A percentile compares a stretch with the other conserved stretches of the same genome.
Evolutionary conservation across 805 yeast genomes (phyloP).

Genomic region (Dipodascus geniculatus): DNA sequence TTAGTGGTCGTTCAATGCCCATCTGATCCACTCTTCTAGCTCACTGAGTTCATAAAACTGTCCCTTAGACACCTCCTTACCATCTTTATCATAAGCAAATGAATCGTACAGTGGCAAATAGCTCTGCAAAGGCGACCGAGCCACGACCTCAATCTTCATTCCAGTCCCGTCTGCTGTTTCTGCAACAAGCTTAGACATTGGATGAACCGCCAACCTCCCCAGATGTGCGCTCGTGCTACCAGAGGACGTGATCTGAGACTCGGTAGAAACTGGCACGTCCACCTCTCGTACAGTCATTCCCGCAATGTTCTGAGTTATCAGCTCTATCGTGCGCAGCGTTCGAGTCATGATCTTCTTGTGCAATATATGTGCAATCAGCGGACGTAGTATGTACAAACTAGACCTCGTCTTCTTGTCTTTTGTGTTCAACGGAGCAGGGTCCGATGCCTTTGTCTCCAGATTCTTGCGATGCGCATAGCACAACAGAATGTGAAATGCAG

Average conservation of each 20-base stretch:
- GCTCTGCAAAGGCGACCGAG: constrained; percentile 17
- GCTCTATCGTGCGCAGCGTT: constrained; percentile 13
- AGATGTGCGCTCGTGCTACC: constrained; percentile 8
- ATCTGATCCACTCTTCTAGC: constrained; percentile 26
- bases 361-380: constrained; percentile 24
- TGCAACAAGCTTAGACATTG: constrained; percentile 11
- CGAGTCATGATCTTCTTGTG: constrained; percentile 17
- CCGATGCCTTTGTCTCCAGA: constrained; percentile 23
- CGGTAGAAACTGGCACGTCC: constrained; percentile 5
- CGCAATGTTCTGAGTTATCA: constrained; percentile 13
- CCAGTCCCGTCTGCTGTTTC: constrained; percentile 4
- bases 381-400: constrained; percentile 18
- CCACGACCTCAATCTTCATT: constrained; percentile 12
- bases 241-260: not conserved
- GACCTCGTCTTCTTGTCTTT: constrained; percentile 7
- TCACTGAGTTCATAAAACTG: constrained; percentile 24
- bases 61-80: constrained; percentile 12
- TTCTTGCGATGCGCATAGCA: constrained; percentile 44
- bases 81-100: constrained; percentile 7
- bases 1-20: constrained; percentile 15
- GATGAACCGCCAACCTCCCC: constrained; percentile 16
- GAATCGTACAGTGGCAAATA: constrained; percentile 15
- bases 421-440: constrained; percentile 8
- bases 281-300: constrained; percentile 8
- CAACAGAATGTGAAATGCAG: constrained; percentile 46